Evolutionary conservation across 495 filamentous ascomycete genomes (phyloP), one percentile per base, ranked within the genome.

Genomic region (Tetracladium setigerum): DNA sequence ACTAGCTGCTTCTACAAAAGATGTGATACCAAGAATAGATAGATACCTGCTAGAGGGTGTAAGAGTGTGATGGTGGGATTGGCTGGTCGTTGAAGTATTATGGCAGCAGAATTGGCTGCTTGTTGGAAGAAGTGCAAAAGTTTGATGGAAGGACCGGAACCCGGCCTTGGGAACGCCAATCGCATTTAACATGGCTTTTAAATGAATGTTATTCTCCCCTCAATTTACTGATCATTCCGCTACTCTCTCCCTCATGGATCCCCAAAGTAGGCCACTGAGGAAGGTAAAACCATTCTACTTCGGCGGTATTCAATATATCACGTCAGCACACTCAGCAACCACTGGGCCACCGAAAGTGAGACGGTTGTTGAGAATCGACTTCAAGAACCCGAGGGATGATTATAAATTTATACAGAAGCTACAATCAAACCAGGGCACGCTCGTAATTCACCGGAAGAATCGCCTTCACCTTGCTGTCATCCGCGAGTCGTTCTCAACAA

Each of bases 401-500:
- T 50, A 50, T 45, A 39, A 11, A 34, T 41, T 14, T 47, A 18
- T 52, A 8, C 24, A 33, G 5, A 22, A 52, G n/a, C 37, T 46
- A 31, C 24, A 39, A 43, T 49, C 31, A 24, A 33, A 46, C 24
- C 43, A 52, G 17, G 43, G 39, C 49, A 52, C 19, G 27, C 42
- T 44, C 13, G 42, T 47, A 13, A 41, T 31, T 18, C 37, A 46
- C 41, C 22, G 36, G 30, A 46, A 46, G 31, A 46, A 40, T 24
- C 35, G 34, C 43, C 43, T 47, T 22, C n/a, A 42, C 16, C 43
- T 52, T 41, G 37, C 49, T 15, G 37, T 46, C 40, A 47, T 52
- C 49, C 49, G 49, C 12, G 30, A 52, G 43, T 52, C 46, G 4
- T 51, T 51, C 41, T 51, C 33, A 13, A 32, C 31, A 44, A 37